Evolutionary conservation across 164 flowering plant species (phyloP).

Genomic region (Tinospora cordifolia): DNA sequence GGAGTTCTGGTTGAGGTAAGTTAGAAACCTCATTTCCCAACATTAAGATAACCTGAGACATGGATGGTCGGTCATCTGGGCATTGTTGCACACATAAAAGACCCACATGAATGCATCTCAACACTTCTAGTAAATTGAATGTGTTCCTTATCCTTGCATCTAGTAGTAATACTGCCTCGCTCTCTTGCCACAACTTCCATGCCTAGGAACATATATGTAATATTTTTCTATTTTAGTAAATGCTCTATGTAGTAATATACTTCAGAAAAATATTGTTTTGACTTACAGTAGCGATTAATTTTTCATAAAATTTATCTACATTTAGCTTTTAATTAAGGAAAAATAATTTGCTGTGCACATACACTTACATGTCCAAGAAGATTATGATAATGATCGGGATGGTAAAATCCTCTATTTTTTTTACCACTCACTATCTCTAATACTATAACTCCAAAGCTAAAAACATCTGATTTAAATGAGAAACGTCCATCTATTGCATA

Average conservation of each 20-base stretch:
- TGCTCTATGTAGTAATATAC: too few relatives aligned
- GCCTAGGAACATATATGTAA: constrained; percentile 6
- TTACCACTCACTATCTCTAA: constrained; percentile 12
- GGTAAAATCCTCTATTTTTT: constrained; percentile 8
- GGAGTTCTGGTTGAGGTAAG: constrained; percentile 15
- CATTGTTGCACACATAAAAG: constrained; percentile 20
- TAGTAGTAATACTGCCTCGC: constrained; percentile 1
- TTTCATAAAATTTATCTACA: too few relatives aligned
- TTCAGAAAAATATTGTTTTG: too few relatives aligned
- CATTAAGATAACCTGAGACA: constrained; percentile 16
- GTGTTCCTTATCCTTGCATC: background rate
- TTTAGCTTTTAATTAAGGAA: background rate
- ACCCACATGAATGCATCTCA: constrained; percentile 18
- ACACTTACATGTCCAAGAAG: constrained; percentile 14
- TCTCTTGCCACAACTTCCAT: constrained; percentile 17
- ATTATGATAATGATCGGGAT: constrained; percentile 7
- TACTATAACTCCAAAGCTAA: constrained; percentile 11
- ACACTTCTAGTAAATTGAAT: background rate
- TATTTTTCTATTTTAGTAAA: too few relatives aligned
- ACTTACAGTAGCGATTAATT: too few relatives aligned
- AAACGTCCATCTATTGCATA: constrained; percentile 8
- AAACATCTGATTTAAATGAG: constrained; percentile 11
- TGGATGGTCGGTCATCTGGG: constrained; percentile 14
- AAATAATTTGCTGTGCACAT: background rate
- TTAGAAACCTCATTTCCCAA: constrained; percentile 7